These are phyloP conservation scores for Trametes coccinea DNA, from an alignment of 768 basidiomycete species.

Conservation along the genomic window DNA sequence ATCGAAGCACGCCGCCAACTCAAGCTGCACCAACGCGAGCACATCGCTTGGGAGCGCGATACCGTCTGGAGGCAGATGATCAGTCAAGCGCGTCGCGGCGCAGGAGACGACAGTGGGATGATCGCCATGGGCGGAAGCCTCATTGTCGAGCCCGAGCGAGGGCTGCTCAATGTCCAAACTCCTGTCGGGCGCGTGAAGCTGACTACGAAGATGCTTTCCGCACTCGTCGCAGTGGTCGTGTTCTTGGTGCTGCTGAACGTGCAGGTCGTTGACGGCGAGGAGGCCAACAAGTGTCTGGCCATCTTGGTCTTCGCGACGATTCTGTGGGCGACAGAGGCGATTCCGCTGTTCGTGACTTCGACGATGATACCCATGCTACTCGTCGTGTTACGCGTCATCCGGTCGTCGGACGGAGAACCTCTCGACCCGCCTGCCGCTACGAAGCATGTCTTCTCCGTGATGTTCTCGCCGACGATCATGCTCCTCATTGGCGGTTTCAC, in stretches of 20 bases:
- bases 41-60: conserved; percentile 96
- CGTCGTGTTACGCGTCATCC: conserved; percentile 80
- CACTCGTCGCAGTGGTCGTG: conserved; percentile 54
- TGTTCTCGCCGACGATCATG: conserved; percentile 99
- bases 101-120: conserved; percentile 30
- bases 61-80: conserved; percentile 99
- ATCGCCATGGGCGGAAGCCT: conserved; percentile 32
- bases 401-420: conserved; percentile 52
- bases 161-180: conserved; percentile 50
- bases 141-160: conserved; percentile 46
- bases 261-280: conserved; percentile 54
- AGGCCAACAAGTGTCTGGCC: conserved; percentile 89
- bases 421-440: conserved; percentile 72
- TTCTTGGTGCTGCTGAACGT: conserved; percentile 65
- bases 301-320: conserved; percentile 88
- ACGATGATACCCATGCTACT: conserved; percentile 85
- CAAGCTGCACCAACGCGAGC: conserved; percentile 83
- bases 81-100: conserved; percentile 73
- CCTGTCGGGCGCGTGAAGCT: conserved; percentile 67
- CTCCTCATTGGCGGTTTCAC: conserved; percentile 97
- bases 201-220: conserved; percentile 60
- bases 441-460: conserved; percentile 89
- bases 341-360: conserved; percentile 97
- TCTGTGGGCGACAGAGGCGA: conserved; percentile 97
- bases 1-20: conserved; percentile 77